These are phyloP conservation scores for Herpetomonas tarakana DNA, from an alignment of 208 protist species.

Conservation along the genomic window DNA sequence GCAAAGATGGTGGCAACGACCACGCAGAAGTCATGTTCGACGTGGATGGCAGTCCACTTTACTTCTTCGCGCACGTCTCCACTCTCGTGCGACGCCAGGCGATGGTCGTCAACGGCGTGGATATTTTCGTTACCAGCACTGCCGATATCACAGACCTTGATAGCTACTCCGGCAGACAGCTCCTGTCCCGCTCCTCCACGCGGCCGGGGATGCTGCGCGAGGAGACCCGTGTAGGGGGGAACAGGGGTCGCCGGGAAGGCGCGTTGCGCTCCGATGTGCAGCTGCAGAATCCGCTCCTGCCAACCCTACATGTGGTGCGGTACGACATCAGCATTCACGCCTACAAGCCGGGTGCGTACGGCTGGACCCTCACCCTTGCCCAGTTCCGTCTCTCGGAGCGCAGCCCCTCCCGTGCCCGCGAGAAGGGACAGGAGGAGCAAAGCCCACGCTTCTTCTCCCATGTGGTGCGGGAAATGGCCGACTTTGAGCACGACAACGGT, in stretches of 20 bases:
- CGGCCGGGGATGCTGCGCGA: not conserved
- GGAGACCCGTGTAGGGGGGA: not conserved
- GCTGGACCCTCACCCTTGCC: slow-evolving; percentile 52
- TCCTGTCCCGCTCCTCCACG: slow-evolving; percentile 1
- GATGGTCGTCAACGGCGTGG: slow-evolving; percentile 37
- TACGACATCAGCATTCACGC: slow-evolving; percentile 62
- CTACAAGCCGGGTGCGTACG: slow-evolving; percentile 47
- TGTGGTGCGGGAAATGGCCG: slow-evolving; percentile 31
- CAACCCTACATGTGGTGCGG: slow-evolving; percentile 45
- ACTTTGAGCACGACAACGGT: slow-evolving; percentile 4
- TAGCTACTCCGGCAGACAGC: slow-evolving; percentile 26
- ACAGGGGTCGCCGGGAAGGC: too few species aligned
- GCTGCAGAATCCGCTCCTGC: slow-evolving; percentile 15
- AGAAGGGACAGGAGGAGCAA: slow-evolving; percentile 9
- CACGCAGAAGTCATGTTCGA: slow-evolving; percentile 1
- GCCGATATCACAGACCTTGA: slow-evolving; percentile 50
- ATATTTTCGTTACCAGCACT: slow-evolving; percentile 67
- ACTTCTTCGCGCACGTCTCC: slow-evolving; percentile 76
- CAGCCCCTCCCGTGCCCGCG: not conserved
- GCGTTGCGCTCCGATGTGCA: not conserved
- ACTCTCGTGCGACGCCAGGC: slow-evolving; percentile 53
- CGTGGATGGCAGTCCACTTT: slow-evolving; percentile 15
- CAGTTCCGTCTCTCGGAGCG: slow-evolving; percentile 45
- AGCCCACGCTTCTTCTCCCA: slow-evolving; percentile 45
- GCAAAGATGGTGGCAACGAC: not conserved